Evolutionary conservation across 2,329 filamentous ascomycete genomes (phyloP).

Genomic region (Hypoxylon sp.): DNA sequence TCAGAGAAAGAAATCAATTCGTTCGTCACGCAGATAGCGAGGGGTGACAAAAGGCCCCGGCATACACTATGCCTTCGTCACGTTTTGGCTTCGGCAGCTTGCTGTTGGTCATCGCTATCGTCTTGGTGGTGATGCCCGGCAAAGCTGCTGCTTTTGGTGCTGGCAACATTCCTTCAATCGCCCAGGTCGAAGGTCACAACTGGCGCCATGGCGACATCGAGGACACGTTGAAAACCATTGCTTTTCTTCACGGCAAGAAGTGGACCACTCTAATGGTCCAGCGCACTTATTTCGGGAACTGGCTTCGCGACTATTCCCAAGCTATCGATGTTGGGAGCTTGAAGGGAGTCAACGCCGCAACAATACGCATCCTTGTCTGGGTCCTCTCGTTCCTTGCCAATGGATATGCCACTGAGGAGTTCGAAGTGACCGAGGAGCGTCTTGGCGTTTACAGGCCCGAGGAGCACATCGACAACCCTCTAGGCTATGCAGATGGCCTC

Average conservation of each 20-base stretch:
- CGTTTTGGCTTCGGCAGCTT: constrained; percentile 57
- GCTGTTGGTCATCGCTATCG: constrained; percentile 65
- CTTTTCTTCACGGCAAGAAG: constrained; percentile 84
- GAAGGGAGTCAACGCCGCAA: constrained; percentile 82
- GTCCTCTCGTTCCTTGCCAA: constrained; percentile 84
- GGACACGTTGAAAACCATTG: constrained; percentile 82
- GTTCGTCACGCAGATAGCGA: constrained; percentile 2
- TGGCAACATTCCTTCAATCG: constrained; percentile 76
- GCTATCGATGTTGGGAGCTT: constrained; percentile 84
- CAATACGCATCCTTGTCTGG: constrained; percentile 84
- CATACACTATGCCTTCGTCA: constrained; percentile 60
- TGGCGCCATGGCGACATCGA: constrained; percentile 83
- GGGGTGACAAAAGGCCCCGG: constrained; percentile 4
- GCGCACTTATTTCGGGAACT: constrained; percentile 87
- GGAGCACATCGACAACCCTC: constrained; percentile 80
- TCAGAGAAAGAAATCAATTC: constrained; percentile 2
- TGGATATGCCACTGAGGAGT: constrained; percentile 87
- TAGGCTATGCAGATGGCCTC: constrained; percentile 85
- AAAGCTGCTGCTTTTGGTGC: constrained; percentile 74
- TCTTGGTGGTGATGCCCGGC: constrained; percentile 69
- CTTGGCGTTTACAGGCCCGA: constrained; percentile 85
- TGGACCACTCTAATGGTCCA: constrained; percentile 85
- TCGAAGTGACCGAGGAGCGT: constrained; percentile 84
- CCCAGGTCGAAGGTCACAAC: constrained; percentile 74
- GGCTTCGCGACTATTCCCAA: constrained; percentile 87